These are phyloP conservation scores for Juglanconis sp. DNA, from an alignment of 2,329 filamentous ascomycete species.

Conservation along the genomic window DNA sequence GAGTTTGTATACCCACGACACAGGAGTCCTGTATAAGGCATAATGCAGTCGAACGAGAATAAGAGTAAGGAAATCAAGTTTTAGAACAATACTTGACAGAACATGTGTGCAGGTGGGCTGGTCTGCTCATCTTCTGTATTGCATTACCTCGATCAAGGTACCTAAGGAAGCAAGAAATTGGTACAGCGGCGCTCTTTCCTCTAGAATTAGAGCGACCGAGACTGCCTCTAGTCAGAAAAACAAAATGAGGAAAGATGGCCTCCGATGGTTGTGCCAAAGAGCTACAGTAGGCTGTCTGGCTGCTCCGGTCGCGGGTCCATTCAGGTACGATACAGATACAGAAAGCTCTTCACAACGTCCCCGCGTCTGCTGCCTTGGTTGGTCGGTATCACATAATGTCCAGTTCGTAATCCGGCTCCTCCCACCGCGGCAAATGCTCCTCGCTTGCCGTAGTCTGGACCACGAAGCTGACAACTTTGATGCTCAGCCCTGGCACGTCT, in stretches of 20 bases:
- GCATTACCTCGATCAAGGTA: background rate
- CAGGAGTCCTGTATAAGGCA: background rate
- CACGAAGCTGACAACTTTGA: conserved; percentile 35
- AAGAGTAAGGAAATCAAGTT: no score
- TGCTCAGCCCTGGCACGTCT: conserved; percentile 31
- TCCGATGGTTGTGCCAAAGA: background rate
- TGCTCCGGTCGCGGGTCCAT: background rate
- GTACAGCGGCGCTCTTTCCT: background rate
- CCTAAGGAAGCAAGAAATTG: background rate
- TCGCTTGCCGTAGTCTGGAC: conserved; percentile 33
- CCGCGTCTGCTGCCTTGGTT: no score
- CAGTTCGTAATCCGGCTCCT: conserved; percentile 16
- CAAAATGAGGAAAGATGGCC: background rate
- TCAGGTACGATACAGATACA: background rate
- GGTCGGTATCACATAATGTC: background rate
- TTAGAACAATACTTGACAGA: background rate
- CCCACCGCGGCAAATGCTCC: conserved; percentile 38
- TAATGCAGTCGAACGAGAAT: background rate
- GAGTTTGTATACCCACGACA: conserved; percentile 8
- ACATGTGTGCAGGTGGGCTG: background rate
- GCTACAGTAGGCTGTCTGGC: background rate
- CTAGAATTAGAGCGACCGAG: background rate
- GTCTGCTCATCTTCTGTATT: background rate
- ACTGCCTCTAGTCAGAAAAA: background rate
- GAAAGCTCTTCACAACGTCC: no score